phyloP scores from a whole-genome alignment of 768 basidiomycete genomes.

The Russula brevipes region DNA sequence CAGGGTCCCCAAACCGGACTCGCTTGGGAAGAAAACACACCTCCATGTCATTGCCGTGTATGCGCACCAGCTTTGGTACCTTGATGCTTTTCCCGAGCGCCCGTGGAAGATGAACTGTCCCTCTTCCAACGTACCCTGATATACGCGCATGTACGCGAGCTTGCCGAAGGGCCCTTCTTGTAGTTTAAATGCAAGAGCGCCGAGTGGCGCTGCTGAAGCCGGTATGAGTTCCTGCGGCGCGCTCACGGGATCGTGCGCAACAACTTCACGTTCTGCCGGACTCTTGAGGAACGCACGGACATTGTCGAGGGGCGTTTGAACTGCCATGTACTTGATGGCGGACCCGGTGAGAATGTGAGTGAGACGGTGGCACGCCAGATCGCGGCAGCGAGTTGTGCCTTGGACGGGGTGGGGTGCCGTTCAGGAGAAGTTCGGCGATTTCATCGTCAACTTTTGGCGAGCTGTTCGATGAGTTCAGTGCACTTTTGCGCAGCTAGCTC shows the following conservation, averaged over 20 bases:
- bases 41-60: constrained; percentile 99
- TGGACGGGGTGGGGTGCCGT: constrained; percentile 75
- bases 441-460: constrained; percentile 94
- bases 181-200: constrained; percentile 95
- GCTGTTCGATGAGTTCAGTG: constrained; percentile 84
- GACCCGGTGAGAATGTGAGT: constrained; percentile 92
- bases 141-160: constrained; percentile 96
- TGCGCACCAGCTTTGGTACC: constrained; percentile 89
- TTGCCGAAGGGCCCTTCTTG: constrained; percentile 98
- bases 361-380: constrained; percentile 84
- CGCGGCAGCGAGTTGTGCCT: constrained; percentile 70
- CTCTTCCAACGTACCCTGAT: constrained; percentile 90
- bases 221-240: constrained; percentile 73
- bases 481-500: constrained; percentile 80
- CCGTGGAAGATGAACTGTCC: constrained; percentile 84
- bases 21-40: constrained; percentile 36
- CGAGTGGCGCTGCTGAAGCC: constrained; percentile 79
- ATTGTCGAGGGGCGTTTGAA: constrained; percentile 93
- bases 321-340: constrained; percentile 94
- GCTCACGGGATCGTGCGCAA: constrained; percentile 51
- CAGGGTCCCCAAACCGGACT: neutral
- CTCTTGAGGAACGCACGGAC: constrained; percentile 90
- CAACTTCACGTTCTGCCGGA: constrained; percentile 69
- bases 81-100: constrained; percentile 95
- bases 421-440: constrained; percentile 83